Conservation (phyloP, 2,329 filamentous ascomycete species). For the Botrytis squamosa region DNA sequence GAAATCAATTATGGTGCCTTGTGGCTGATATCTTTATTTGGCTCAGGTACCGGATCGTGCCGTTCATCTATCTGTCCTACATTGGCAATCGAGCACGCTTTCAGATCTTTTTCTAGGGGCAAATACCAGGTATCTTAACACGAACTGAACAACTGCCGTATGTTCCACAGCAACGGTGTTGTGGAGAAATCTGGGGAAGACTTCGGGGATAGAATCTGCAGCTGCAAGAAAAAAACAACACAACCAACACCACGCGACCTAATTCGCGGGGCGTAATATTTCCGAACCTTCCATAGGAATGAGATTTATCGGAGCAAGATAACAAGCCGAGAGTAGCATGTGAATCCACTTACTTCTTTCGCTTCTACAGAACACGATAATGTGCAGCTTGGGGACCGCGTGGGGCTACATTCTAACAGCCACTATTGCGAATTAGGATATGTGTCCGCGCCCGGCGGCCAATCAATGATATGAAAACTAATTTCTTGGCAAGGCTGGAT, state of each 20-base stretch:
- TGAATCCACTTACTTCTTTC: not conserved
- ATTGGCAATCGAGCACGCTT: not conserved
- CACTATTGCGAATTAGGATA: not conserved
- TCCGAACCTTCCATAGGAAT: not conserved
- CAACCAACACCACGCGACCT: not conserved
- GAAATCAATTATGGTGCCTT: not conserved
- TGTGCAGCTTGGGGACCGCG: not conserved
- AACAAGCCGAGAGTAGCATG: not conserved
- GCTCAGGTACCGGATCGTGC: not conserved
- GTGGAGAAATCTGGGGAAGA: conserved; percentile 14
- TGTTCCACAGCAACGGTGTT: not conserved
- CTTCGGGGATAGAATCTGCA: not conserved
- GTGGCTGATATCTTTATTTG: not conserved
- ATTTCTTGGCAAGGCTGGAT: not conserved
- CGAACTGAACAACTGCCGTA: not conserved
- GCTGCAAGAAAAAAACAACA: not conserved
- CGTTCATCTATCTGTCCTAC: not conserved
- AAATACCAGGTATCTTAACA: not conserved
- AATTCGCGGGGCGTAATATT: not conserved
- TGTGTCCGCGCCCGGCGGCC: not conserved
- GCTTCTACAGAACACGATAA: not conserved
- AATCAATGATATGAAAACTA: not conserved
- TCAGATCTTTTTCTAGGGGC: not conserved
- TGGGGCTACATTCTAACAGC: not conserved
- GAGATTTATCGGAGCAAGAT: not conserved